Percentiles rank a stretch among this genome's conserved stretches.
Evolutionary conservation across 2,329 filamentous ascomycete species (phyloP).

Genomic region (Talaromyces marneffei): DNA sequence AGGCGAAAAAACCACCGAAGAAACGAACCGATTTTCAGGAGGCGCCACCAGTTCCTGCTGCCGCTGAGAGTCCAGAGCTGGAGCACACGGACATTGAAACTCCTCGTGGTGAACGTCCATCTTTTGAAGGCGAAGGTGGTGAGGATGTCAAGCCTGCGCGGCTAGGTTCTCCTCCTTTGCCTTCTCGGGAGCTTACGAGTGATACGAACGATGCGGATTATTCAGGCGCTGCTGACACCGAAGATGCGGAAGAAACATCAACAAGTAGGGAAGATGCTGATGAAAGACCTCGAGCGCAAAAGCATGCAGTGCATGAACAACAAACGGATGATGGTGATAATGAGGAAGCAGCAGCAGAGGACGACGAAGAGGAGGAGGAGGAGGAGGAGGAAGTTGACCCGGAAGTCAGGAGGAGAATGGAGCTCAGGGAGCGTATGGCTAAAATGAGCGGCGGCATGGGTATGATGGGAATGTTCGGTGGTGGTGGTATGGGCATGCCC

Average conservation of each 20-base stretch:
- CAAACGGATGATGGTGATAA: constrained; percentile 34
- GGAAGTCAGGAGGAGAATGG: constrained; percentile 76
- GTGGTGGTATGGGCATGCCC: constrained; percentile 57
- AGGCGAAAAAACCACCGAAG: constrained; percentile 64
- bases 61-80: constrained; percentile 22
- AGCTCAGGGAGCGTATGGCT: constrained; percentile 90
- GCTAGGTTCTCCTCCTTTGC: constrained; percentile 31
- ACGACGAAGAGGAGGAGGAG: constrained; percentile 60
- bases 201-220: constrained; percentile 62
- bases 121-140: constrained; percentile 27
- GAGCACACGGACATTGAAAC: constrained; percentile 29
- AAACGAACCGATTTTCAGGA: constrained; percentile 57
- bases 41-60: constrained; percentile 18
- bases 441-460: constrained; percentile 98
- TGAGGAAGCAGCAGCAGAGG: constrained; percentile 44
- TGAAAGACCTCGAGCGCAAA: constrained; percentile 38
- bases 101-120: constrained; percentile 26
- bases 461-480: constrained; percentile 89
- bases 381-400: constrained; percentile 83
- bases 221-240: constrained; percentile 58
- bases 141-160: constrained; percentile 17
- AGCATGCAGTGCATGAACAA: constrained; percentile 36
- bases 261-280: constrained; percentile 73
- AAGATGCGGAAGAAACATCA: constrained; percentile 56
- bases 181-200: constrained; percentile 51